Evolutionary conservation across 1,284 basidiomycete genomes (phyloP), one percentile per base, ranked within the genome.

Genomic region (Acaromyces ingoldii): DNA sequence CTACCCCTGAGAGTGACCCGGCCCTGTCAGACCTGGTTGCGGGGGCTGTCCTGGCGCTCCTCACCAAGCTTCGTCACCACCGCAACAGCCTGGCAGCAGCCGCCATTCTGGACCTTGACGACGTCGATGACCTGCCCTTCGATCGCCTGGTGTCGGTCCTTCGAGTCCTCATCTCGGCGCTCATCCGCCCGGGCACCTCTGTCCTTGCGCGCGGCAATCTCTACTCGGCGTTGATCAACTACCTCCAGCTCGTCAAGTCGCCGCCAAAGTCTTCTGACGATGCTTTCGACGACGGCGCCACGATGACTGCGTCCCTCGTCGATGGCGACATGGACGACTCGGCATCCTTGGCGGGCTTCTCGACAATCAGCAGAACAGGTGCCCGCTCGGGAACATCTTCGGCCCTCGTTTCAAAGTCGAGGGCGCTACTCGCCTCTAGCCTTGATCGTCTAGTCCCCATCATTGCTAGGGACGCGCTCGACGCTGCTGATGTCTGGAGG

Each of bases 401-500:
- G 0, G 75, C 79, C 2, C 77, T 90, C n/a, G 83, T 86, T 54
- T 67, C 76, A 7, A 83, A 84, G 1, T 85, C 84, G 6, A 55
- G 55, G 25, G 53, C 76, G 87, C 6, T 87, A 49, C 77, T 82
- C 28, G 79, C 84, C 51, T 58, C 74, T 1, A 73, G 76, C 30
- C 76, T 78, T 42, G 92, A 95, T 55, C 82, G 86, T 3, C 78
- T 98, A 19, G 80, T 92, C 0, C 78, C 84, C 0, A 80, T 85
- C n/a, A 80, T 96, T 25, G 85, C 88, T 31, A 82, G 89, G 17
- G 93, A 98, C 72, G 91, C 91, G 0, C 87, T 92, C 53, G 91
- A 96, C 65, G 91, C 91, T 9, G 84, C 87, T 26, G 91, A 96
- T 72, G 88, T 97, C 0, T 96, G 92, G 91, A 89, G 91, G 78